Evolutionary conservation across 495 filamentous ascomycete genomes (phyloP).

Genomic region (Acidiella bohemica): DNA sequence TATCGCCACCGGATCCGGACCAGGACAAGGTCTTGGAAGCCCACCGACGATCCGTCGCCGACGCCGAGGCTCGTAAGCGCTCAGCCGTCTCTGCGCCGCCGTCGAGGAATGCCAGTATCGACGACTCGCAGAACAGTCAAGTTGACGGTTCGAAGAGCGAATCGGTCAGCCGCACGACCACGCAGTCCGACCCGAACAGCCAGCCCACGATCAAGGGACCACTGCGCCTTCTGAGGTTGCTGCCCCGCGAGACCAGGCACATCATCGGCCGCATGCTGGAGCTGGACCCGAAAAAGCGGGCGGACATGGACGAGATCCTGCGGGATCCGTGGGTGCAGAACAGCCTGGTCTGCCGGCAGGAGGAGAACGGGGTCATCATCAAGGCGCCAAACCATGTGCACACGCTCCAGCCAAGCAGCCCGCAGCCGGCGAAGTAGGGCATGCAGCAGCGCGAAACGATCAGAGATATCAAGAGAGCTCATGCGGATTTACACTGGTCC

Average conservation of each 20-base stretch:
- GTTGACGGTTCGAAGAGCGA: conserved; percentile 5
- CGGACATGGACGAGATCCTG: conserved; percentile 70
- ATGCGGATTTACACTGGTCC: too few relatives aligned
- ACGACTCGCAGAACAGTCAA: conserved; percentile 1
- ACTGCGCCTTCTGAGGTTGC: conserved; percentile 79
- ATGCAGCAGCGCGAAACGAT: too few relatives aligned
- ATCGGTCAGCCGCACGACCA: conserved; percentile 17
- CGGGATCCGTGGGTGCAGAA: conserved; percentile 78
- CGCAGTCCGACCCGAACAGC: conserved; percentile 15
- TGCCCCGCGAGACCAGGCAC: conserved; percentile 78
- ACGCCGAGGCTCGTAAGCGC: conserved; percentile 2
- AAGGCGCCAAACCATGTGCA: conserved; percentile 47
- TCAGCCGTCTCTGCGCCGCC: conserved; percentile 22
- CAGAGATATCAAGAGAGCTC: too few relatives aligned
- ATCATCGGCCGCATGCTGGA: conserved; percentile 91
- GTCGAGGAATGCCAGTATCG: conserved; percentile 20
- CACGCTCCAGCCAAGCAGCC: conserved; percentile 40
- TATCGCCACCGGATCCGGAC: conserved; percentile 50
- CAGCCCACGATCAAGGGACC: conserved; percentile 66
- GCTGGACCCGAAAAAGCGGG: conserved; percentile 69
- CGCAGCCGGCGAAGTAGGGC: conserved; percentile 9
- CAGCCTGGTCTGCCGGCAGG: conserved; percentile 50
- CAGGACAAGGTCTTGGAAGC: conserved; percentile 15
- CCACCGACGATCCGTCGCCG: conserved; percentile 17
- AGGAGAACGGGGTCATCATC: conserved; percentile 41